Evolutionary conservation across 306 rosid genomes (phyloP), one percentile per base, ranked within the genome.

Genomic region (Quercus cerris): DNA sequence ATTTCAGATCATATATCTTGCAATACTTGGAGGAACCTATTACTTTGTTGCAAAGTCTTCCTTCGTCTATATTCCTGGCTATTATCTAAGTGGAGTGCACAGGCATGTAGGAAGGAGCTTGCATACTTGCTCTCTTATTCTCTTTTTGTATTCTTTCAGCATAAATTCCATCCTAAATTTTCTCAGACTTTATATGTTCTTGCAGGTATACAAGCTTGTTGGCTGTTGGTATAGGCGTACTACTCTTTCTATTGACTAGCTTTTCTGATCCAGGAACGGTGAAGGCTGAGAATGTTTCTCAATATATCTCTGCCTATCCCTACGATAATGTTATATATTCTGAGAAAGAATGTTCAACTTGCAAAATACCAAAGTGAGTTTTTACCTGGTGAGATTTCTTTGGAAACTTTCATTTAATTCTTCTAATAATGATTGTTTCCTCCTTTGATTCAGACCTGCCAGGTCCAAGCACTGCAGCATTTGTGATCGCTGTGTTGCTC

Each of bases 401-500:
- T 58, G 70, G 73, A 62, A 75, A 41, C 70, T 33, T 77, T 70
- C 17, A 49, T 44, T 35, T 6, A 17, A 20, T 64, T 84, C n/a
- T 64, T 55, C 68, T 0, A 78, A 71, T 54, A 59, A 19, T 78
- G 19, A 35, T 22, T 23, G 13, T 76, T 70, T 75, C 61, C 54
- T 13, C 81, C 66, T 78, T 74, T 80, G 75, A 28, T 85, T 63
- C 88, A 95, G 99, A 82, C 99, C 99, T 81, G 99, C 99, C 38
- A 88, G 99, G 86, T 95, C 99, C 82, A 95, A 95, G 87, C 99
- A 95, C 79, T 95, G 99, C 88, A 90, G 98, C 82, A 87, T 95
- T 81, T 95, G 99, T 76, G 77, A 85, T 80, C 86, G 92, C 22
- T 93, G 99, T 84, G 99, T 95, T 85, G 94, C 99, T 52, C 91